A percentile compares a stretch with the other conserved stretches of the same genome.
phyloP scores from a whole-genome alignment of 129 eudicot species.

The Arctium lappa region DNA sequence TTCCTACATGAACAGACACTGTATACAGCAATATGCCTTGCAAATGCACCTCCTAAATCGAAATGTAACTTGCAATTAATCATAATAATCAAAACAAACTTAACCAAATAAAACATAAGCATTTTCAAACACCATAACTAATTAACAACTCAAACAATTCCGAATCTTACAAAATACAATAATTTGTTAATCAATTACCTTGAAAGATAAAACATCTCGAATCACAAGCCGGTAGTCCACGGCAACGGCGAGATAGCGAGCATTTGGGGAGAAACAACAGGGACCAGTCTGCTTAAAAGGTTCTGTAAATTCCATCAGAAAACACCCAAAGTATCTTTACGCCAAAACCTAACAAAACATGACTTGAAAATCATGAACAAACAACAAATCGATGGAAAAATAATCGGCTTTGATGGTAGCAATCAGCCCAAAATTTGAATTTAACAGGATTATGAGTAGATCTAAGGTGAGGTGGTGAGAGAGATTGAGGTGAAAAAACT shows the following conservation, averaged over 20 bases:
- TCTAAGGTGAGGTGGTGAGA: slow-evolving; percentile 13
- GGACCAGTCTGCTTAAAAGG: slow-evolving; percentile 91
- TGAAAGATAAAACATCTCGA: slow-evolving; percentile 82
- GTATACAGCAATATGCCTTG: background rate
- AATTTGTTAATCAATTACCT: slow-evolving; percentile 43
- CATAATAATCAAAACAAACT: background rate
- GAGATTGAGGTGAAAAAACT: background rate
- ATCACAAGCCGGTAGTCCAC: slow-evolving; percentile 93
- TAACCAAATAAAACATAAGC: background rate
- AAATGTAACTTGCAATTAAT: background rate
- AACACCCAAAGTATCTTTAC: background rate
- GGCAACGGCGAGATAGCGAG: slow-evolving; percentile 83
- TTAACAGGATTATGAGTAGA: slow-evolving; percentile 8
- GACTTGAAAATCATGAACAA: background rate
- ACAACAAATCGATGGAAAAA: background rate
- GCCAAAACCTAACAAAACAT: background rate
- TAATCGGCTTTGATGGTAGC: background rate
- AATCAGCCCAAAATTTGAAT: background rate
- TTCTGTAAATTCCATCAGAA: slow-evolving; percentile 83
- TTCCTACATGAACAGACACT: background rate
- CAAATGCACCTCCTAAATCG: slow-evolving; percentile 2
- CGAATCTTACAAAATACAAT: background rate
- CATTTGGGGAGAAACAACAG: slow-evolving; percentile 88
- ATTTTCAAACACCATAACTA: background rate
- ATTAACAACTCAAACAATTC: background rate